phyloP scores from a whole-genome alignment of 306 rosid species.

The Parietaria judaica region DNA sequence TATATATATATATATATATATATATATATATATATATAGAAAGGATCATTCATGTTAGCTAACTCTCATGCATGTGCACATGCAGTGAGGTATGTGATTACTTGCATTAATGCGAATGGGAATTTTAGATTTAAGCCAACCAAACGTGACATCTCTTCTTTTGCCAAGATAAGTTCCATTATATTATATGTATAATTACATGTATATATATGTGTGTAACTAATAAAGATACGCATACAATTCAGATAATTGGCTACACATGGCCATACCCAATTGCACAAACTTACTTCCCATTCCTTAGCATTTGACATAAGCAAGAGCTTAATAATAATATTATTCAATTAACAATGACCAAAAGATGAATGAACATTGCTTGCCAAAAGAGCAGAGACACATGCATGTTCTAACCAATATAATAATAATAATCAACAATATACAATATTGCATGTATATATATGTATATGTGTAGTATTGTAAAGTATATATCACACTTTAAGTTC shows the following conservation, averaged over 20 bases:
- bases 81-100: slow-evolving; percentile 30
- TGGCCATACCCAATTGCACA: neutral
- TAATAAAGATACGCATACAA: too few species aligned
- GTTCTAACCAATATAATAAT: neutral
- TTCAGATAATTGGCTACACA: too few species aligned
- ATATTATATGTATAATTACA: neutral
- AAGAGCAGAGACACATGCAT: neutral
- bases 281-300: slow-evolving; percentile 3
- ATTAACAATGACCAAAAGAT: slow-evolving; percentile 1
- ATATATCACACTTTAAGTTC: neutral
- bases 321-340: neutral
- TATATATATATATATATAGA: neutral
- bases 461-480: neutral
- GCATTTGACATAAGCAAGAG: slow-evolving; percentile 4
- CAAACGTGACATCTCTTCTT: slow-evolving; percentile 8
- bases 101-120: slow-evolving; percentile 20
- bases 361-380: slow-evolving; percentile 4
- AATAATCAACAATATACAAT: too few species aligned
- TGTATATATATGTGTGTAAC: neutral
- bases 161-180: neutral
- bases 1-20: neutral
- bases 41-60: neutral
- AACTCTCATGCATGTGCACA: slow-evolving; percentile 27
- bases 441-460: neutral
- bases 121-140: slow-evolving; percentile 30